Conservation (phyloP, 2,329 filamentous ascomycete species). For the Exophiala mesophila region DNA sequence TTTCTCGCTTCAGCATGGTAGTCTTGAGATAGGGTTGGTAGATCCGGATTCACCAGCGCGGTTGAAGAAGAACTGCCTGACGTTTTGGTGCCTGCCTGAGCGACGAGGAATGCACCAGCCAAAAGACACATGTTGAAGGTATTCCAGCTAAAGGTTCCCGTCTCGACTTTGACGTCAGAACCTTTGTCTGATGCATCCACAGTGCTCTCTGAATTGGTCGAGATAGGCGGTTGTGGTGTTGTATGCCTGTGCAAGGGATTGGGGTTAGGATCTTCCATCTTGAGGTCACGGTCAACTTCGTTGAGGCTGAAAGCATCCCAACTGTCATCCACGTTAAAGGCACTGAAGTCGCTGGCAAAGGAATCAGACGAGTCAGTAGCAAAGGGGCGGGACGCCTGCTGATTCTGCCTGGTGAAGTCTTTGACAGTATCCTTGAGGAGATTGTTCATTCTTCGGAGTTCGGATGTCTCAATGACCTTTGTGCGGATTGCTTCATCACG, state of each 20-base stretch:
- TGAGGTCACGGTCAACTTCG: slow-evolving; percentile 55
- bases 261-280: slow-evolving; percentile 53
- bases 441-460: slow-evolving; percentile 86
- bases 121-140: slow-evolving; percentile 92
- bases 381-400: slow-evolving; percentile 24
- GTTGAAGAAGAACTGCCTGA: slow-evolving; percentile 70
- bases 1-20: slow-evolving; percentile 46
- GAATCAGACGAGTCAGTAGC: slow-evolving; percentile 33
- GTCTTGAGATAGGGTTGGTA: slow-evolving; percentile 44
- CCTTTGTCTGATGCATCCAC: slow-evolving; percentile 5
- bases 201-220: slow-evolving; percentile 2
- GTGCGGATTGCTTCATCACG: slow-evolving; percentile 86
- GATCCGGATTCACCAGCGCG: slow-evolving; percentile 67
- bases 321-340: slow-evolving; percentile 74
- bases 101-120: slow-evolving; percentile 91
- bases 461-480: slow-evolving; percentile 85
- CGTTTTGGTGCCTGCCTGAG: slow-evolving; percentile 64
- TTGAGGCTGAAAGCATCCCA: slow-evolving; percentile 72
- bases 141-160: slow-evolving; percentile 57
- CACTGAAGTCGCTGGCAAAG: slow-evolving; percentile 67
- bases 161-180: slow-evolving; percentile 50
- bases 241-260: slow-evolving; percentile 41
- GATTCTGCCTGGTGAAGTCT: slow-evolving; percentile 38
- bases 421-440: slow-evolving; percentile 65
- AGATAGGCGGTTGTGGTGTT: slow-evolving; percentile 32